Evolutionary conservation across 371 early-diverging fungal genomes (phyloP).

Genomic region (Mortierella sp.): DNA sequence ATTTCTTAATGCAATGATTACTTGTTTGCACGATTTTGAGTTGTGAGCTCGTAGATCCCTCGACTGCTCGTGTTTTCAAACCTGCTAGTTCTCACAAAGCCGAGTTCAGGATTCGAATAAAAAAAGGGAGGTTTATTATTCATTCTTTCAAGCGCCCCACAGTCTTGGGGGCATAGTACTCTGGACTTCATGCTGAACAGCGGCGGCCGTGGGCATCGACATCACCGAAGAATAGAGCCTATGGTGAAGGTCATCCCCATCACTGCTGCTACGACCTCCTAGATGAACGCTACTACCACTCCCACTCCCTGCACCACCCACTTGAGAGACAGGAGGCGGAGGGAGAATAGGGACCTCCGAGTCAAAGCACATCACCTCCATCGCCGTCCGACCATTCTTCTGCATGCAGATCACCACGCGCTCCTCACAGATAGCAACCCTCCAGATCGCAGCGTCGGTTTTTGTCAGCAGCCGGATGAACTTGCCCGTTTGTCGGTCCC

Average conservation of each 20-base stretch:
- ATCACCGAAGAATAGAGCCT: not conserved
- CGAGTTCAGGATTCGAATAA: too few relatives aligned
- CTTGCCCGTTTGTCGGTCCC: conserved; percentile 84
- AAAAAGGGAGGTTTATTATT: not conserved
- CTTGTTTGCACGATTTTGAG: too few relatives aligned
- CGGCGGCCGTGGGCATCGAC: not conserved
- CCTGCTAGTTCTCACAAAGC: too few relatives aligned
- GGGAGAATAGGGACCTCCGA: conserved; percentile 35
- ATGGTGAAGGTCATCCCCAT: too few relatives aligned
- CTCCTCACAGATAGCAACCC: conserved; percentile 73
- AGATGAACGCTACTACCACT: not conserved
- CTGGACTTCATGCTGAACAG: not conserved
- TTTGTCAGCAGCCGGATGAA: conserved; percentile 77
- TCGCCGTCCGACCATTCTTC: conserved; percentile 53
- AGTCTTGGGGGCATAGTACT: not conserved
- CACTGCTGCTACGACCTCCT: too few relatives aligned
- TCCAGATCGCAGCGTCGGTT: conserved; percentile 73
- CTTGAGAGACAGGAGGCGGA: not conserved
- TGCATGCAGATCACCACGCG: conserved; percentile 75
- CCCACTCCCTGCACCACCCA: not conserved
- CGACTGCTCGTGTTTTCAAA: too few relatives aligned
- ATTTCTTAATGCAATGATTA: too few relatives aligned
- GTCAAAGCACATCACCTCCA: conserved; percentile 61
- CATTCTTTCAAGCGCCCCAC: not conserved
- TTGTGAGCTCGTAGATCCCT: too few relatives aligned